Evolutionary conservation across 768 basidiomycete species (phyloP).

Genomic region (Suillus subaureus): DNA sequence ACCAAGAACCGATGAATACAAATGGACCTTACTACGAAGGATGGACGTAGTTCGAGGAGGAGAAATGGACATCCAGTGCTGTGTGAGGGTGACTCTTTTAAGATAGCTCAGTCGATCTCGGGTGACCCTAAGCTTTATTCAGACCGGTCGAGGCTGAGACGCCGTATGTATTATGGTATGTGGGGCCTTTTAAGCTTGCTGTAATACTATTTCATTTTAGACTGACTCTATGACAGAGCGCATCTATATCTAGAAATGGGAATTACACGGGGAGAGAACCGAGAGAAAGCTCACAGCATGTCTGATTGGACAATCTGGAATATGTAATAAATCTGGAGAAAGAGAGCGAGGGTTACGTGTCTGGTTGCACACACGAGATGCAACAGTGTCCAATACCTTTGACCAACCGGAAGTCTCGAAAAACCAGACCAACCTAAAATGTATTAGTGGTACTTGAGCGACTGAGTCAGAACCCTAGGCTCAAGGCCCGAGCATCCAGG

Average conservation of each 20-base stretch:
- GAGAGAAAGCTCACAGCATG: background rate
- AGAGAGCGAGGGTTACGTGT: slow-evolving; percentile 19
- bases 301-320: background rate
- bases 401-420: background rate
- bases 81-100: slow-evolving; percentile 5
- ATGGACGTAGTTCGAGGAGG: slow-evolving; percentile 10
- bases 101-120: background rate
- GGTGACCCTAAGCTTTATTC: slow-evolving; percentile 11
- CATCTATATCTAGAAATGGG: background rate
- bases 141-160: slow-evolving; percentile 24
- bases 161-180: slow-evolving; percentile 8
- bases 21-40: background rate
- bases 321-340: slow-evolving; percentile 13
- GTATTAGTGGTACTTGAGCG: background rate
- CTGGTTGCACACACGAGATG: slow-evolving; percentile 3
- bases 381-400: background rate
- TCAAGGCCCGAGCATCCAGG: background rate
- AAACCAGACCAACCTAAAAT: background rate
- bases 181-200: slow-evolving; percentile 3
- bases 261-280: slow-evolving; percentile 8
- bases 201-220: slow-evolving; percentile 24
- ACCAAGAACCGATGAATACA: background rate
- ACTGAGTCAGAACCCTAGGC: background rate
- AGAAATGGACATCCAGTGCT: slow-evolving; percentile 4
- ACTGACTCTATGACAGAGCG: slow-evolving; percentile 8